Conservation (phyloP, 495 filamentous ascomycete genomes). For the Penicillium goetzii region DNA sequence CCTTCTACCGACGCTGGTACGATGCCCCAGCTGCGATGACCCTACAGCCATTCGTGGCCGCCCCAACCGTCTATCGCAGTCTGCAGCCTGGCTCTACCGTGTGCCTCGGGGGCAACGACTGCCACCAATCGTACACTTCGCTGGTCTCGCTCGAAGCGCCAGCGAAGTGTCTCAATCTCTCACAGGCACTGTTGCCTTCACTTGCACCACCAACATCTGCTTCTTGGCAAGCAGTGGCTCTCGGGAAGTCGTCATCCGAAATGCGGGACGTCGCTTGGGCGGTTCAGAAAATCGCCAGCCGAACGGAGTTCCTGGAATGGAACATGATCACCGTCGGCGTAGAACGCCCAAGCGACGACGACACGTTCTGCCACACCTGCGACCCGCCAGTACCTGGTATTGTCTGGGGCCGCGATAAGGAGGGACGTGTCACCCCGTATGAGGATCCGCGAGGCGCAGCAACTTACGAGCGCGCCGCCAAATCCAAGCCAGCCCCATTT, state of each 20-base stretch:
- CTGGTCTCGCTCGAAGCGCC: conserved; percentile 31
- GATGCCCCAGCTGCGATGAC: conserved; percentile 9
- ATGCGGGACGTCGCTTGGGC: conserved; percentile 38
- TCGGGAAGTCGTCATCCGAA: conserved; percentile 25
- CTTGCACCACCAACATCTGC: conserved; percentile 2
- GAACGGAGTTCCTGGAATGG: conserved; percentile 34
- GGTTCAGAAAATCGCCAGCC: conserved; percentile 30
- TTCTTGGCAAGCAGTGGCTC: conserved; percentile 30
- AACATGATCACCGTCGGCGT: conserved; percentile 15
- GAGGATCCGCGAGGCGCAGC: conserved; percentile 53
- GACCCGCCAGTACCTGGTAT: conserved; percentile 47
- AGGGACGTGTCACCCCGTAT: conserved; percentile 36
- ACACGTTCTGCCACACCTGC: conserved; percentile 39
- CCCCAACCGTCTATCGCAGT: conserved; percentile 18
- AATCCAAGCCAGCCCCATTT: conserved; percentile 52
- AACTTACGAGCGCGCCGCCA: conserved; percentile 51
- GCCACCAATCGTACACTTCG: conserved; percentile 34
- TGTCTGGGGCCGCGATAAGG: conserved; percentile 39
- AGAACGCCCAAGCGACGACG: neutral
- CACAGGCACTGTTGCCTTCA: neutral
- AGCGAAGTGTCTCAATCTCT: conserved; percentile 16
- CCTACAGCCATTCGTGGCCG: conserved; percentile 17
- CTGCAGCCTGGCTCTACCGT: conserved; percentile 19
- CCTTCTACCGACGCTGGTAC: conserved; percentile 35
- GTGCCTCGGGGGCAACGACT: conserved; percentile 22